Evolutionary conservation across 345 rosid species (phyloP), one percentile per base, ranked within the genome.

Genomic region (Ceriops decandra): DNA sequence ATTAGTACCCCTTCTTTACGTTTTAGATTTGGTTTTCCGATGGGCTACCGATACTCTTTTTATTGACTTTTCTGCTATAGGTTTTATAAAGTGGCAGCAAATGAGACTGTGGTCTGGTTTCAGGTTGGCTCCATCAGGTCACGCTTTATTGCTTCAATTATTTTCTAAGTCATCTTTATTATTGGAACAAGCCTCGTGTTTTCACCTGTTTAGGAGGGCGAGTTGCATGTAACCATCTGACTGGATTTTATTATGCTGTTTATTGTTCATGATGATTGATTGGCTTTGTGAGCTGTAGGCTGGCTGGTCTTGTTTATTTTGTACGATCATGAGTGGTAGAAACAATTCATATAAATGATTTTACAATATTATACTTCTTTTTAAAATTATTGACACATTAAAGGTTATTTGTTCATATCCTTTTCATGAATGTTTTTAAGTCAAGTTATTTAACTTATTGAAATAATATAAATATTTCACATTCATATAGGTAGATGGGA

Each of bases 111-210:
- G 80, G 83, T 95, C 60, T 90, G 99, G 99, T 95, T 91, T 95
- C 99, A 95, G 99, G 99, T 95, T 95, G 91, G 93, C 93, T 83
- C 81, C 82, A 88, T 76, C 95, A 91, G 93, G 96, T 90, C 82
- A 90, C 91, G 79, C 69, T 82, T 87, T 76, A 54, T 75, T 86
- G 71, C 84, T 79, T 42, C 3, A 42, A 42, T 77, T 80, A 51
- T 76, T 80, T 64, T 68, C 46, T 19, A 21, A 42, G 60, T 42
- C 13, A 30, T 28, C 10, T 52, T 79, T 77, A 36, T 52, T 28
- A 38, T 67, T 52, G 15, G 4, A n/a, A 0, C 27, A n/a, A 38
- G 71, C 15, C 31, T 20, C 17, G 17, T 32, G 22, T 7, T 49
- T 52, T 11, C 59, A 1, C 58, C 4, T 49, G 20, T 21, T 52